Percentiles rank a stretch among this genome's conserved stretches.
Evolutionary conservation across 495 filamentous ascomycete genomes (phyloP).

Genomic region (Daldinia grandis): DNA sequence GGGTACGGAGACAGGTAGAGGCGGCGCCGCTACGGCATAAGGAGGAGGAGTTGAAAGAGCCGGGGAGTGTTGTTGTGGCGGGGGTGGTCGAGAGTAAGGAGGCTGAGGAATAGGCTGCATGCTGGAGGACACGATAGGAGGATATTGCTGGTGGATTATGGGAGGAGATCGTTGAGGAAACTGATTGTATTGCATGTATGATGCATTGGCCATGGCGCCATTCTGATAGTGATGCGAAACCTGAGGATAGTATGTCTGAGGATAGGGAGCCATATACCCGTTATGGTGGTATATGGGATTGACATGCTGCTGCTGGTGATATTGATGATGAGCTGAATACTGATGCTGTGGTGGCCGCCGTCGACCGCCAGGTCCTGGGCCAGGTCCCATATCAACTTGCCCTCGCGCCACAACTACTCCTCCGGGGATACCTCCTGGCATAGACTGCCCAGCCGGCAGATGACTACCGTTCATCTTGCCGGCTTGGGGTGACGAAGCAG

Average conservation of each 20-base stretch:
- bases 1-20: conserved; percentile 45
- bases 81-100: conserved; percentile 51
- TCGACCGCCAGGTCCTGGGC: conserved; percentile 36
- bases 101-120: conserved; percentile 46
- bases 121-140: conserved; percentile 50
- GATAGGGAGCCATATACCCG: conserved; percentile 50
- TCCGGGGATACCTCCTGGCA: conserved; percentile 51
- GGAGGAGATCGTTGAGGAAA: conserved; percentile 50
- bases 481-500: conserved; percentile 60
- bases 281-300: conserved; percentile 47
- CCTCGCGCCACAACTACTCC: conserved; percentile 33
- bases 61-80: conserved; percentile 45
- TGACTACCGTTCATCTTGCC: conserved; percentile 69
- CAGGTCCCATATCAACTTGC: conserved; percentile 53
- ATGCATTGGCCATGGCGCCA: conserved; percentile 44
- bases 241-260: conserved; percentile 49
- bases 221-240: conserved; percentile 56
- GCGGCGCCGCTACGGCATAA: conserved; percentile 51
- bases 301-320: conserved; percentile 48
- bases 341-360: conserved; percentile 42
- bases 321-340: conserved; percentile 48
- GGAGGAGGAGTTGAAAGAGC: conserved; percentile 53
- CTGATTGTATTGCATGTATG: conserved; percentile 53
- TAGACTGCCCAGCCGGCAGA: conserved; percentile 70
- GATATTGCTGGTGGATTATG: conserved; percentile 53